Percentiles rank a stretch among this genome's conserved stretches.
These are phyloP conservation scores for Penicillium canescens DNA, from an alignment of 495 filamentous ascomycete genomes.

Conservation along the genomic window DNA sequence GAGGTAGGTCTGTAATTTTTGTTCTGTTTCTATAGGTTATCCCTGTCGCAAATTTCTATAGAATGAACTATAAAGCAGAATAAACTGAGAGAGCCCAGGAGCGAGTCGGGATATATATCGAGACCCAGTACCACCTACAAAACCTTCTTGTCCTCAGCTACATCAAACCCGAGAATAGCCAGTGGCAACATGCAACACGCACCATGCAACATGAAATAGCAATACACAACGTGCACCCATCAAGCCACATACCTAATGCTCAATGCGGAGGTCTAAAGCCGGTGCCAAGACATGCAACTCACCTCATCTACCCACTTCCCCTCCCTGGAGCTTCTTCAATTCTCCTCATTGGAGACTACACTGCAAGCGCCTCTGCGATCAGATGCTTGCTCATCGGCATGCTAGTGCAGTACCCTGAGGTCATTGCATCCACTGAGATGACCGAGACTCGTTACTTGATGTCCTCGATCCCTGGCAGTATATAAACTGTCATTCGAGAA, in stretches of 20 bases:
- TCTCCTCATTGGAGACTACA: constrained; percentile 2
- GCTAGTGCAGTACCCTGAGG: constrained; percentile 5
- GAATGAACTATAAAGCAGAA: too few relatives aligned
- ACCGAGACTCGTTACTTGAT: background rate
- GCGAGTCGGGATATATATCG: too few relatives aligned
- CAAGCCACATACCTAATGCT: constrained; percentile 6
- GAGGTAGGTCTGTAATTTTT: background rate
- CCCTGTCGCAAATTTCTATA: too few relatives aligned
- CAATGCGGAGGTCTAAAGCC: background rate
- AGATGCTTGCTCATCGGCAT: background rate
- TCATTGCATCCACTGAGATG: constrained; percentile 9
- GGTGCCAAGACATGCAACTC: constrained; percentile 20
- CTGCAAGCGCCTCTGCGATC: background rate
- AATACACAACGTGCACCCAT: background rate
- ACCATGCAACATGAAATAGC: background rate
- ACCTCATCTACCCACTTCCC: constrained; percentile 20
- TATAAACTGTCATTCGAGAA: background rate
- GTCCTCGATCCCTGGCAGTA: background rate
- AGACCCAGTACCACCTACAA: too few relatives aligned
- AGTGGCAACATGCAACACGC: background rate
- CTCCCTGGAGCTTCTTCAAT: constrained; percentile 7
- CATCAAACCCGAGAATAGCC: background rate
- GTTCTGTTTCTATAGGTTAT: too few relatives aligned
- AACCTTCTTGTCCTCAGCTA: too few relatives aligned
- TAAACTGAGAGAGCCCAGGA: too few relatives aligned